A percentile compares a stretch with the other conserved stretches of the same genome.
These are phyloP conservation scores for Penicillium pulvis DNA, from an alignment of 495 filamentous ascomycete genomes.

Conservation along the genomic window DNA sequence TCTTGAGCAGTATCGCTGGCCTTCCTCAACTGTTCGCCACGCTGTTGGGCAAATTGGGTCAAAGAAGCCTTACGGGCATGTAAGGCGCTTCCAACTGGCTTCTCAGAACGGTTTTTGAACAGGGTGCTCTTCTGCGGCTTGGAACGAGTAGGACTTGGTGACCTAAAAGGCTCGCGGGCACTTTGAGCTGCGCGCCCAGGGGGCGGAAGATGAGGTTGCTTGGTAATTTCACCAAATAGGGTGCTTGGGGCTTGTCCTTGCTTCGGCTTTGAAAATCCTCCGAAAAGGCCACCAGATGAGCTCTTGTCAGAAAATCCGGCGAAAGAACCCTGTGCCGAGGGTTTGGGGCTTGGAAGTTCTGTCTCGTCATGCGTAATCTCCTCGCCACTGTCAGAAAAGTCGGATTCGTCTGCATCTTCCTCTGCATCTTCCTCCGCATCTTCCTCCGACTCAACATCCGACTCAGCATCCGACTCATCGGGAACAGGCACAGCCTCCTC, in stretches of 20 bases:
- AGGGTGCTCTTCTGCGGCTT: slow-evolving; percentile 47
- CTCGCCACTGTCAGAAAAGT: slow-evolving; percentile 42
- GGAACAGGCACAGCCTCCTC: slow-evolving; percentile 32
- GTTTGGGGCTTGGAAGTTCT: slow-evolving; percentile 51
- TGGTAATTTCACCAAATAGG: slow-evolving; percentile 69
- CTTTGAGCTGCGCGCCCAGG: slow-evolving; percentile 43
- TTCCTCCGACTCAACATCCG: not conserved
- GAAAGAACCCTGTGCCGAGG: slow-evolving; percentile 70
- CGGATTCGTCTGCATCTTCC: slow-evolving; percentile 31
- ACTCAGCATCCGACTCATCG: slow-evolving; percentile 27
- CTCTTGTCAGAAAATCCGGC: slow-evolving; percentile 44
- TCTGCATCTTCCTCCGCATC: not conserved
- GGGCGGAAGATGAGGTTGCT: slow-evolving; percentile 57
- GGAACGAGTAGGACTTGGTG: slow-evolving; percentile 74
- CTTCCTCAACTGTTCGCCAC: slow-evolving; percentile 31
- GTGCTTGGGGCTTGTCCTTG: slow-evolving; percentile 31
- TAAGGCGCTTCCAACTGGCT: slow-evolving; percentile 43
- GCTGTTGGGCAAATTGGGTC: slow-evolving; percentile 34
- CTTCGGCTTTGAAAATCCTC: slow-evolving; percentile 30
- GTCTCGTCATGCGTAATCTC: slow-evolving; percentile 60
- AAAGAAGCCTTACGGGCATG: slow-evolving; percentile 44
- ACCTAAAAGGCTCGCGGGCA: slow-evolving; percentile 63
- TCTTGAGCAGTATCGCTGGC: slow-evolving; percentile 31
- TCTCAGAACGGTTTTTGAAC: slow-evolving; percentile 44
- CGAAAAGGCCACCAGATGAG: slow-evolving; percentile 45